Evolutionary conservation across 768 basidiomycete species (phyloP).

Genomic region (Lactifluus echinatus): DNA sequence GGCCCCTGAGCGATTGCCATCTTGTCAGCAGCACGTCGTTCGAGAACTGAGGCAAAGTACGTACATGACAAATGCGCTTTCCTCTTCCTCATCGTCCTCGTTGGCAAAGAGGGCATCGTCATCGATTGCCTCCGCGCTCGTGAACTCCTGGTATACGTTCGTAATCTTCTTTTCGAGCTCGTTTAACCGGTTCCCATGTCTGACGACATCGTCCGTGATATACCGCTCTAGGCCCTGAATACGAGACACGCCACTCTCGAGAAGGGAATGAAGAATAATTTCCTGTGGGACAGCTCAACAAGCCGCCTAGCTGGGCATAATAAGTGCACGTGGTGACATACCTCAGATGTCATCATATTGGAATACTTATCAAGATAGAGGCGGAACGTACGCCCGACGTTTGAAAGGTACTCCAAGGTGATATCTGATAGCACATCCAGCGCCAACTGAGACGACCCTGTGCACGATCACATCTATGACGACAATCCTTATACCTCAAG

Average conservation of each 20-base stretch:
- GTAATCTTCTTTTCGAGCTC: constrained; percentile 86
- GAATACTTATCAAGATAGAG: constrained; percentile 77
- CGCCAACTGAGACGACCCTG: constrained; percentile 68
- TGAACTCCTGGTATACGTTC: constrained; percentile 67
- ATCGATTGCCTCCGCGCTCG: constrained; percentile 41
- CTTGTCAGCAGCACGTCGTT: constrained; percentile 3
- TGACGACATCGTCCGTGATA: constrained; percentile 79
- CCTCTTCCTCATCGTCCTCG: constrained; percentile 53
- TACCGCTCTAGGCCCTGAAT: constrained; percentile 79
- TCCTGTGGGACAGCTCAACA: constrained; percentile 44
- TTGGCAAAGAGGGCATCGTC: constrained; percentile 53
- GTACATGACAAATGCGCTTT: constrained; percentile 57
- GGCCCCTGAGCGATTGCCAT: constrained; percentile 43
- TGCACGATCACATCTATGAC: background rate
- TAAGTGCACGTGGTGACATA: constrained; percentile 28
- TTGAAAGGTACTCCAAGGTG: constrained; percentile 70
- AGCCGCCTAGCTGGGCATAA: background rate
- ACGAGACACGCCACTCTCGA: constrained; percentile 78
- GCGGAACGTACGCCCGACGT: constrained; percentile 80
- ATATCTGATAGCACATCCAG: constrained; percentile 73
- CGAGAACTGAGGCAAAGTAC: constrained; percentile 20
- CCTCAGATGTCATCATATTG: constrained; percentile 77
- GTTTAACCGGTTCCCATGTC: constrained; percentile 64
- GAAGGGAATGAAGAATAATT: constrained; percentile 85
- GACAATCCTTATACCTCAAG: background rate